These are phyloP conservation scores for Melaleuca alternifolia DNA, from an alignment of 345 rosid genomes.

Conservation along the genomic window DNA sequence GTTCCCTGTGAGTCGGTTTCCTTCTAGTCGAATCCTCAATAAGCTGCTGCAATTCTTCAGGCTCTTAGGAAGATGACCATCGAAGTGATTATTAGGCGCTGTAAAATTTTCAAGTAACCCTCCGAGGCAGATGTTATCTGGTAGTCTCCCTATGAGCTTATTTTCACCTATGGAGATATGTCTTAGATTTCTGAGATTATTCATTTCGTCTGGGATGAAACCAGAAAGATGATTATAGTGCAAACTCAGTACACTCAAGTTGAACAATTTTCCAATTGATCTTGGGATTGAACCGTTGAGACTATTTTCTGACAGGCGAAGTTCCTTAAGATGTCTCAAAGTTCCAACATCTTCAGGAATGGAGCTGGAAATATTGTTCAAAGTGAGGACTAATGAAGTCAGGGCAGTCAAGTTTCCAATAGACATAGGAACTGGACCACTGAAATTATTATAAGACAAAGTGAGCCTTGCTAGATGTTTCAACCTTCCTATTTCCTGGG, in stretches of 20 bases:
- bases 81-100: neutral
- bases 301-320: neutral
- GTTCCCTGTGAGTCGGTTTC: conserved; percentile 19
- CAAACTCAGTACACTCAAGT: neutral
- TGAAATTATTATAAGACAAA: neutral
- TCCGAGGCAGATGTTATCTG: neutral
- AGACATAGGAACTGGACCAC: conserved; percentile 6
- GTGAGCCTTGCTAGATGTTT: neutral
- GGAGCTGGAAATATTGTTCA: neutral
- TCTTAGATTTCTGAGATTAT: neutral
- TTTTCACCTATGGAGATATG: neutral
- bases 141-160: neutral
- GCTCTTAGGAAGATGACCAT: conserved; percentile 4
- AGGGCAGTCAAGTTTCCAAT: conserved; percentile 4
- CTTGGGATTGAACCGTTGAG: neutral
- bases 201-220: neutral
- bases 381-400: neutral
- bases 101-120: neutral
- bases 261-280: neutral
- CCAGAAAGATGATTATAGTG: neutral
- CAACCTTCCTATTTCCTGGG: neutral
- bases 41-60: conserved; percentile 13
- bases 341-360: neutral
- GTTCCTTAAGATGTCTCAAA: neutral
- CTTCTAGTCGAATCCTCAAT: neutral